phyloP scores from a whole-genome alignment of 2,329 filamentous ascomycete genomes.

The Aspergillus nomiae region DNA sequence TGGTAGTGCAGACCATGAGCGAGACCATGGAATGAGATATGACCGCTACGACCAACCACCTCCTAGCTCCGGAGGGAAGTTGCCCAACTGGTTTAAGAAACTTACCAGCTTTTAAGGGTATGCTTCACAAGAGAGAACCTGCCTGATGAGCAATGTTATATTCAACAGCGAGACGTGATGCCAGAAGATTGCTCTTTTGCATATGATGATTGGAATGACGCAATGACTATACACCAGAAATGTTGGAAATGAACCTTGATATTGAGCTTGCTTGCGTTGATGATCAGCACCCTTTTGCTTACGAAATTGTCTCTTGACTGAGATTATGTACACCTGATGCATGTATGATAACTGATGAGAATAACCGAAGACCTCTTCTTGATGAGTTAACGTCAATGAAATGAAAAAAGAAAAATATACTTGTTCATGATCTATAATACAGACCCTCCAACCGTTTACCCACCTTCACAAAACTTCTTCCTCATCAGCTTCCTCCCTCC shows the following conservation, averaged over 20 bases:
- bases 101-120: slow-evolving; percentile 37
- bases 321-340: slow-evolving; percentile 7
- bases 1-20: slow-evolving; percentile 43
- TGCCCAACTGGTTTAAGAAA: slow-evolving; percentile 48
- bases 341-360: slow-evolving; percentile 8
- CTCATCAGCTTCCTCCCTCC: slow-evolving; percentile 5
- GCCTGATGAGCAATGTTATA: background rate
- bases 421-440: background rate
- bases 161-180: background rate
- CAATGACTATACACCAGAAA: slow-evolving; percentile 4
- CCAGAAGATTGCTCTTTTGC: background rate
- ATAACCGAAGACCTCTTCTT: background rate
- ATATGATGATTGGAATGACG: slow-evolving; percentile 15
- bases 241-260: background rate
- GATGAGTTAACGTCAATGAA: background rate
- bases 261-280: background rate
- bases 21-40: slow-evolving; percentile 36
- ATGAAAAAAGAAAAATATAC: background rate
- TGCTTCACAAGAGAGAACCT: background rate
- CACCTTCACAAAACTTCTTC: background rate
- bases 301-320: background rate
- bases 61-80: slow-evolving; percentile 33
- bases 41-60: slow-evolving; percentile 29
- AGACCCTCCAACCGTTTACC: background rate
- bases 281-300: background rate